These are phyloP conservation scores for Hygrocybe punicea DNA, from an alignment of 768 basidiomycete species.

Conservation along the genomic window DNA sequence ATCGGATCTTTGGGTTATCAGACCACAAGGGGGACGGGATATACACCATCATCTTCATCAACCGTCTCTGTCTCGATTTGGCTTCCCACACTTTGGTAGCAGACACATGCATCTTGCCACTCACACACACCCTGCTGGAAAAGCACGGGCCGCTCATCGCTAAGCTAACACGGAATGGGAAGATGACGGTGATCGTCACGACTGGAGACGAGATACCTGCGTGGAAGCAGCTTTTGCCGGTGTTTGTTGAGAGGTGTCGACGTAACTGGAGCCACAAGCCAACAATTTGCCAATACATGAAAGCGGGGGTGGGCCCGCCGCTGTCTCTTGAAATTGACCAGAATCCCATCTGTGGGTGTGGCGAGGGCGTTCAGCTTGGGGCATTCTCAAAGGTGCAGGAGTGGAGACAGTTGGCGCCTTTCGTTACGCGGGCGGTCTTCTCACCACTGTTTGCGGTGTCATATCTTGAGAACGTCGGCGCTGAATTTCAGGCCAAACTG, in stretches of 20 bases:
- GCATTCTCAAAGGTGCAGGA: slow-evolving; percentile 28
- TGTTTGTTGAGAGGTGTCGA: slow-evolving; percentile 51
- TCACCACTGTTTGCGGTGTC: slow-evolving; percentile 52
- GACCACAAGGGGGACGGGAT: slow-evolving; percentile 17
- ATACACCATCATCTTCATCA: slow-evolving; percentile 47
- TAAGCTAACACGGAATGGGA: neutral
- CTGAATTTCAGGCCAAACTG: no score
- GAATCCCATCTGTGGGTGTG: slow-evolving; percentile 53
- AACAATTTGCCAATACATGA: slow-evolving; percentile 45
- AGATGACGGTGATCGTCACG: slow-evolving; percentile 5
- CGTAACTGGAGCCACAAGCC: slow-evolving; percentile 44
- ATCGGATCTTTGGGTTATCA: slow-evolving; percentile 19
- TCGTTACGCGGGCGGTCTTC: slow-evolving; percentile 49
- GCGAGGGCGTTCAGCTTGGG: slow-evolving; percentile 45
- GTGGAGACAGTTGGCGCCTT: slow-evolving; percentile 43
- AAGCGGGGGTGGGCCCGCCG: slow-evolving; percentile 35
- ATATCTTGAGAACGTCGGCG: slow-evolving; percentile 41
- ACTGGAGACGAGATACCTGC: slow-evolving; percentile 36
- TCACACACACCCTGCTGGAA: slow-evolving; percentile 20
- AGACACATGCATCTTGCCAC: slow-evolving; percentile 48
- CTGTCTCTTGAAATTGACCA: slow-evolving; percentile 35
- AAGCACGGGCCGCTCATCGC: neutral
- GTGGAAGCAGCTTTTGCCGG: slow-evolving; percentile 54
- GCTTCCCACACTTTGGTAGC: slow-evolving; percentile 49
- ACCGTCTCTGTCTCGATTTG: slow-evolving; percentile 45